phyloP scores from a whole-genome alignment of 495 filamentous ascomycete genomes.

The Aspergillus carlsbadensis region DNA sequence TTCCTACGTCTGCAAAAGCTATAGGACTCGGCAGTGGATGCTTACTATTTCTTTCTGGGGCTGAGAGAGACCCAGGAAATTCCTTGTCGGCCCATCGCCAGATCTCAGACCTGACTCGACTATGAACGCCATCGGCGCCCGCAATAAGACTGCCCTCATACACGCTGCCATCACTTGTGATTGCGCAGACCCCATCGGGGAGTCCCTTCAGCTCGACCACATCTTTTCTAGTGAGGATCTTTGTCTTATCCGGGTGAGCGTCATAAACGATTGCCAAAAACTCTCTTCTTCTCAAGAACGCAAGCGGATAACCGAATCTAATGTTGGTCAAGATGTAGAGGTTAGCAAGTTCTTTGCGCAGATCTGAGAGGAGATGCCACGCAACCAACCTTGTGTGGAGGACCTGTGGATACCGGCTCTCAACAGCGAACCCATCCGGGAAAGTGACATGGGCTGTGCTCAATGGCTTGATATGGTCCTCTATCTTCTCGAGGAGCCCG shows the following conservation, averaged over 20 bases:
- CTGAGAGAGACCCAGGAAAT: slow-evolving; percentile 19
- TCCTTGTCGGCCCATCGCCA: slow-evolving; percentile 20
- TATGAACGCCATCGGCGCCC: slow-evolving; percentile 50
- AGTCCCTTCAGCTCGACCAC: not conserved
- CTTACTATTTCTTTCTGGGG: slow-evolving; percentile 19
- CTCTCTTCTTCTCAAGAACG: not conserved
- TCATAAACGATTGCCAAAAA: slow-evolving; percentile 8
- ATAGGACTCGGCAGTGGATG: not conserved
- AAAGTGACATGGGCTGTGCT: not conserved
- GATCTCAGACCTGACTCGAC: slow-evolving; percentile 35
- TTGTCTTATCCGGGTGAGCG: not conserved
- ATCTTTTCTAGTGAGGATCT: not conserved
- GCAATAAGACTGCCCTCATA: slow-evolving; percentile 42
- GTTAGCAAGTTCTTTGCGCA: not conserved
- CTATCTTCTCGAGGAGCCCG: slow-evolving; percentile 34
- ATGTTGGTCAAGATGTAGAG: not conserved
- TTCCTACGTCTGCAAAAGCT: too few species aligned
- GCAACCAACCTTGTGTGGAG: not conserved
- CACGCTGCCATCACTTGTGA: not conserved
- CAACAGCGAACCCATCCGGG: slow-evolving; percentile 9
- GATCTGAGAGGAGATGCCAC: not conserved
- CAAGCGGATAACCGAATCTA: slow-evolving; percentile 7
- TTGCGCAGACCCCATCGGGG: not conserved
- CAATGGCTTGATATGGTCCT: slow-evolving; percentile 13
- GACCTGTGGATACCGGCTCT: slow-evolving; percentile 3